These are phyloP conservation scores for Colletotrichum godetiae DNA, from an alignment of 2,329 filamentous ascomycete genomes.

Conservation along the genomic window DNA sequence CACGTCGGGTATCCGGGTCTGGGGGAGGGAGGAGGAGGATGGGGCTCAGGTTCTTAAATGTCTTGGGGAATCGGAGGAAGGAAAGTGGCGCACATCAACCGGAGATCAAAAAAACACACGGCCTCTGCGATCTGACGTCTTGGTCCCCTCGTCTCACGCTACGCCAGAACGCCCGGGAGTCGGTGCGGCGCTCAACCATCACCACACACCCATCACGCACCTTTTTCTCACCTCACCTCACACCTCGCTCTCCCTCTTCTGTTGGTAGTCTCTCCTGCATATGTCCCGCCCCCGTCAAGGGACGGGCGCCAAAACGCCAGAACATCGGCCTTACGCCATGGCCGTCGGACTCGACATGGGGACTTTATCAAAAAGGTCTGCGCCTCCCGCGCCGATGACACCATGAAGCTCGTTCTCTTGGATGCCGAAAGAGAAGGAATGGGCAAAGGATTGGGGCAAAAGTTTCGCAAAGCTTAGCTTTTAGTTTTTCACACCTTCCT, in stretches of 20 bases:
- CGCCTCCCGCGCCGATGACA: slow-evolving; percentile 16
- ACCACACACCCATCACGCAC: not conserved
- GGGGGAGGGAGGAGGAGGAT: not conserved
- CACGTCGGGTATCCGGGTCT: slow-evolving; percentile 10
- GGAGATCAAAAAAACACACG: slow-evolving; percentile 10
- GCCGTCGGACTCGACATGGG: slow-evolving; percentile 30
- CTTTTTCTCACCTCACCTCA: not conserved
- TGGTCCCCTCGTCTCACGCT: slow-evolving; percentile 23
- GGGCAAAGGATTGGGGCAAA: slow-evolving; percentile 5
- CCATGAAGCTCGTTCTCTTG: not conserved
- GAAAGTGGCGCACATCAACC: not conserved
- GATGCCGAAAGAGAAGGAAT: not conserved
- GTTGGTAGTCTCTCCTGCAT: slow-evolving; percentile 1
- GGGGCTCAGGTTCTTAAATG: slow-evolving; percentile 13
- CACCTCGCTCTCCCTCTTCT: not conserved
- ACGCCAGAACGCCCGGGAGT: slow-evolving; percentile 20
- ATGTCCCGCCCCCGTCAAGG: not conserved
- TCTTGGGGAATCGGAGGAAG: not conserved
- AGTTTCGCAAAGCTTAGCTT: not conserved
- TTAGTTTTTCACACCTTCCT: not conserved
- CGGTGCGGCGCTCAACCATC: slow-evolving; percentile 20
- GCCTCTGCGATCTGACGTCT: slow-evolving; percentile 25
- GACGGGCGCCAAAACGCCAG: not conserved
- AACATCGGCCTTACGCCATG: slow-evolving; percentile 18
- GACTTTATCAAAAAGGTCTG: slow-evolving; percentile 33